A percentile compares a stretch with the other conserved stretches of the same genome.
phyloP scores from a whole-genome alignment of 306 rosid species.

The Lagenaria siceraria region DNA sequence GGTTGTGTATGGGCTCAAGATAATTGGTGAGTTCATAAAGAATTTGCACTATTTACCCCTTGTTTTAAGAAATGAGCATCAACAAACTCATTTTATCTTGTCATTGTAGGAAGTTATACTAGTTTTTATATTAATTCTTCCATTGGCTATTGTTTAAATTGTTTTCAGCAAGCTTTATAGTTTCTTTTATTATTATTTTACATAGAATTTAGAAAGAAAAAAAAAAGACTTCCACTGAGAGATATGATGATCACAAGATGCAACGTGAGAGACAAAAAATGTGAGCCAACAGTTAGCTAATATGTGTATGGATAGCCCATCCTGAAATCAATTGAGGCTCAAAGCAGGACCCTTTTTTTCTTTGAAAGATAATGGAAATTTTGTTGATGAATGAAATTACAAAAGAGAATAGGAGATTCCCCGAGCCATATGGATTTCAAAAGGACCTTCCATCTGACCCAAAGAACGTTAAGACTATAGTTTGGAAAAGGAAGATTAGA shows the following conservation, averaged over 20 bases:
- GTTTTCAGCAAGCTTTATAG: background rate
- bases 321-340: background rate
- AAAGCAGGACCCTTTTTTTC: background rate
- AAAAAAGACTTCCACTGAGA: background rate
- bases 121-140: background rate
- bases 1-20: constrained; percentile 90
- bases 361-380: background rate
- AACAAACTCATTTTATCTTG: background rate
- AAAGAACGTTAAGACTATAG: background rate
- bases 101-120: background rate
- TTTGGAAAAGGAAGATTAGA: background rate
- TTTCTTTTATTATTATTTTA: background rate
- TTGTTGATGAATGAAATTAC: background rate
- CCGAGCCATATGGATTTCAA: background rate
- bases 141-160: background rate
- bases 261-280: background rate
- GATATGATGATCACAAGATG: background rate
- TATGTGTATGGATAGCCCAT: background rate
- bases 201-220: background rate
- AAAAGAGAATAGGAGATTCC: background rate
- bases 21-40: constrained; percentile 57
- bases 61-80: background rate
- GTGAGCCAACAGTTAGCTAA: background rate
- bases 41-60: background rate
- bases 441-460: background rate